phyloP scores from a whole-genome alignment of 441 rosid species.

The Gossypium laxum region DNA sequence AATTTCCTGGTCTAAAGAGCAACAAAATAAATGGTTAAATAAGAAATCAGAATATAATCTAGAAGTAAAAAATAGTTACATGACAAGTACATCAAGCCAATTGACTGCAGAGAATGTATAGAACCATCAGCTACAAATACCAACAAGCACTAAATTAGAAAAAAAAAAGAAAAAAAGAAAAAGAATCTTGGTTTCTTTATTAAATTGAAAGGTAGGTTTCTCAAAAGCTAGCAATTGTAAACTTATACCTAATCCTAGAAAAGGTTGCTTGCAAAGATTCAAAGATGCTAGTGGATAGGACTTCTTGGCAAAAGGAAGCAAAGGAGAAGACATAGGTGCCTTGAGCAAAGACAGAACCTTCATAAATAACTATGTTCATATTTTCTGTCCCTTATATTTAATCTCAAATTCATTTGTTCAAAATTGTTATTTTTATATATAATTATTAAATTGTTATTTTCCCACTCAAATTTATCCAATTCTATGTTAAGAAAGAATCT shows the following conservation, averaged over 20 bases:
- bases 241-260: background rate
- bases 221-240: background rate
- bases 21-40: conserved; percentile 13
- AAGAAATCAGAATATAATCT: background rate
- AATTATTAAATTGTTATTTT: background rate
- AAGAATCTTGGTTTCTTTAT: background rate
- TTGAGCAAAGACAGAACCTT: background rate
- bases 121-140: background rate
- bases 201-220: background rate
- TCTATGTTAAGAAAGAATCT: background rate
- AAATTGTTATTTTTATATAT: background rate
- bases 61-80: background rate
- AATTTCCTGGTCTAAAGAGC: conserved; percentile 56
- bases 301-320: background rate
- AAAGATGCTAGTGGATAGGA: background rate
- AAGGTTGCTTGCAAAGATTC: background rate
- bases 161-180: background rate
- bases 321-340: background rate
- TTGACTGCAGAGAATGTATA: background rate
- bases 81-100: background rate
- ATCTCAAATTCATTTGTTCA: background rate
- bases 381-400: background rate
- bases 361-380: background rate
- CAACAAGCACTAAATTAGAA: background rate
- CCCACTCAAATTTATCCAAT: background rate